Base-by-base conservation (phyloP, 2,329 filamentous ascomycete genomes). In the Parastagonospora avenae region DNA sequence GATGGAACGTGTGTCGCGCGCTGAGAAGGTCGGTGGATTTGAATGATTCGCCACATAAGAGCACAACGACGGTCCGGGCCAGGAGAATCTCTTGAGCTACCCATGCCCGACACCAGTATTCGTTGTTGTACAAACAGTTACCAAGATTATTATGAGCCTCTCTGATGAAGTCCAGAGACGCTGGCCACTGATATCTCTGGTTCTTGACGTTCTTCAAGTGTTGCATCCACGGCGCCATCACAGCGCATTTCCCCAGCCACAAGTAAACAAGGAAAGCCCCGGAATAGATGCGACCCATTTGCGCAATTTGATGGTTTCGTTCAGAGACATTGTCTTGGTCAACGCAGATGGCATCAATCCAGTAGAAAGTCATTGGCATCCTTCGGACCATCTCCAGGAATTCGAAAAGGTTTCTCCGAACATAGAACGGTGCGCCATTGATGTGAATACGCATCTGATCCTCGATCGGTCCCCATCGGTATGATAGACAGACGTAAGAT, bases 221-320 rank as follows among this genome's bases (percentile, higher is more conserved):
- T 16, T 35, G 24, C 32, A 42, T 39, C 19, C 15, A 46, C 2
- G 46, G 46, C 28, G 40, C 39, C 46, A 46, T 51, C 12, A 42
- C 28, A 11, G 45, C 40, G 12, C 32, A n/a, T 37, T 49, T 49
- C 7, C 52, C 52, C 16, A 52, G 45, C 52, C 52, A 55, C 1
- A 52, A 19, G 24, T 49, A 41, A 2, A 53, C 50, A 8, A 19
- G 15, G 14, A 16, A 39, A 5, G 53, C 49, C 2, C 16, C 15
- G 4, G 46, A 38, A n/a, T 50, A 62, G 1, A 57, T 55, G 4
- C 39, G 24, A 5, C 50, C 54, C 58, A 62, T 62, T 11, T 58
- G 48, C 4, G 42, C 31, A 14, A 62, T 48, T 30, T 62, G 58
- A 19, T 49, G 46, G n/a, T 54, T 57, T 4, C 50, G 30, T 33